Percentiles rank a stretch among this genome's conserved stretches.
Conservation (phyloP, 352 stramenopile genomes). For the Phytophthora pluvialis region DNA sequence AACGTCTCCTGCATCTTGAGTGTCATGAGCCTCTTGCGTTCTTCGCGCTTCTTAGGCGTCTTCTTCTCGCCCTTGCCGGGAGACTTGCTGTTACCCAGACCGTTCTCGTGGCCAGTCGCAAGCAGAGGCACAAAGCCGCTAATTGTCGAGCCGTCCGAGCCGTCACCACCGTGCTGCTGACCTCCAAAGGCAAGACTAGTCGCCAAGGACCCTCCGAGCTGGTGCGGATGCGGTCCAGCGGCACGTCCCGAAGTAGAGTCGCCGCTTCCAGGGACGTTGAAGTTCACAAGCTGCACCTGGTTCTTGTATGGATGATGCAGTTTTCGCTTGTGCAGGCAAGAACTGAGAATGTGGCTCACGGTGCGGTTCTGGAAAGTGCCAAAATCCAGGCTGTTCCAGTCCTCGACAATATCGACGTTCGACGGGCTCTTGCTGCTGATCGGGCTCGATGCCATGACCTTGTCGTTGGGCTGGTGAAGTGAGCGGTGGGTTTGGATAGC, state of each 20-base stretch:
- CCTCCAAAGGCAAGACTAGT: constrained; percentile 63
- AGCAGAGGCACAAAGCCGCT: constrained; percentile 45
- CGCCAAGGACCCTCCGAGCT: constrained; percentile 55
- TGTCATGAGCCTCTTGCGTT: constrained; percentile 67
- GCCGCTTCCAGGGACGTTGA: constrained; percentile 58
- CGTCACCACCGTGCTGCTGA: constrained; percentile 34
- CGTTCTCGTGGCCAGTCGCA: constrained; percentile 37
- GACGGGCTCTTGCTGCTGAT: constrained; percentile 69
- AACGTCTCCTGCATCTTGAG: constrained; percentile 78
- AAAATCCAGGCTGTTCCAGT: constrained; percentile 83
- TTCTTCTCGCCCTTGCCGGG: constrained; percentile 61
- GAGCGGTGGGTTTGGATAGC: constrained; percentile 31
- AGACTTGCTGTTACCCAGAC: constrained; percentile 24
- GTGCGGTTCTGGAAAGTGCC: constrained; percentile 85
- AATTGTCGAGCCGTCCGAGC: constrained; percentile 25
- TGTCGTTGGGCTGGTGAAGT: constrained; percentile 33
- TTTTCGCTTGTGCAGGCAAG: constrained; percentile 84
- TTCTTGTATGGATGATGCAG: constrained; percentile 87
- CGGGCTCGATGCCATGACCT: constrained; percentile 65
- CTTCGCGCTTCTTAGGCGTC: constrained; percentile 61
- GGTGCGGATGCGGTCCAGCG: constrained; percentile 30
- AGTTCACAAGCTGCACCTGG: constrained; percentile 84
- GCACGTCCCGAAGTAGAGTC: constrained; percentile 12
- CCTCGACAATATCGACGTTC: constrained; percentile 80
- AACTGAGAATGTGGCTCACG: constrained; percentile 85